Conservation (phyloP, 2,329 filamentous ascomycete species). For the Phialemoniopsis sp. region DNA sequence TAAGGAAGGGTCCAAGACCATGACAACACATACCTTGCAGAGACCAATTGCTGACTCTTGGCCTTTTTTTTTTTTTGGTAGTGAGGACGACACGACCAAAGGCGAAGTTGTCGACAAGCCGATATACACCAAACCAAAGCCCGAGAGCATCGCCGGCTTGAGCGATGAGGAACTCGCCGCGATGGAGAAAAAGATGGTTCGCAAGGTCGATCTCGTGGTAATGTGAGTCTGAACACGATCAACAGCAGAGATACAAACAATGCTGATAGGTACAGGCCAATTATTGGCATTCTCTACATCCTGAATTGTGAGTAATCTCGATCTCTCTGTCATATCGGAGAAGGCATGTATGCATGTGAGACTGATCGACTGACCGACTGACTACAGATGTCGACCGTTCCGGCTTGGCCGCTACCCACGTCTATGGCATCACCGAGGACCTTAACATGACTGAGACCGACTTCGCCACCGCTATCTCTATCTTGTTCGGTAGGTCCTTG, state of each 20-base stretch:
- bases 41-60: no score
- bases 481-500: constrained; percentile 24
- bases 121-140: not conserved
- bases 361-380: no score
- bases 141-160: constrained; percentile 3
- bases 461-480: constrained; percentile 33
- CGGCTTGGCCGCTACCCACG: constrained; percentile 29
- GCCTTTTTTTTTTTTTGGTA: no score
- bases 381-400: constrained; percentile 9
- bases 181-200: constrained; percentile 8
- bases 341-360: no score
- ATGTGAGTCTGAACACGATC: not conserved
- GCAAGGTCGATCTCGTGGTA: constrained; percentile 10
- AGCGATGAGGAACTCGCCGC: constrained; percentile 4
- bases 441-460: constrained; percentile 28
- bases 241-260: no score
- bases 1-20: no score
- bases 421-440: constrained; percentile 33
- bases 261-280: constrained; percentile 4
- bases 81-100: no score
- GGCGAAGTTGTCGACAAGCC: no score
- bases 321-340: no score
- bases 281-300: constrained; percentile 29
- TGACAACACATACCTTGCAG: no score
- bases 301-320: no score